Conservation (phyloP, 768 basidiomycete genomes). For the Mycena epipterygia region DNA sequence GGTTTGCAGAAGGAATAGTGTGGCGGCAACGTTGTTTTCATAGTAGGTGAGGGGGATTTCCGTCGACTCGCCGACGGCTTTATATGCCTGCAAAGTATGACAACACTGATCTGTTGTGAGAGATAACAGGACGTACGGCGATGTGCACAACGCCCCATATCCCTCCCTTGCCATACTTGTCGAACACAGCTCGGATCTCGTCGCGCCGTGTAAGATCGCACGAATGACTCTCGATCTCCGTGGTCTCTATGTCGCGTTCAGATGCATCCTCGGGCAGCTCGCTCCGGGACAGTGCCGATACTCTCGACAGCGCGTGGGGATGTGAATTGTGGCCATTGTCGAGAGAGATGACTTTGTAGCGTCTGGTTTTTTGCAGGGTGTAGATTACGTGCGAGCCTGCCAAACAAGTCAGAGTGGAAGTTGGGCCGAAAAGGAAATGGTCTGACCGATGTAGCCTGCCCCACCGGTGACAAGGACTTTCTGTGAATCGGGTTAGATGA, state of each 20-base stretch:
- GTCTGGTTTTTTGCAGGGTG: constrained; percentile 84
- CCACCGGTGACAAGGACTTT: constrained; percentile 32
- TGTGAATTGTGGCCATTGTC: constrained; percentile 97
- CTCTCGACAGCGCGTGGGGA: constrained; percentile 78
- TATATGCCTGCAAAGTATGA: constrained; percentile 78
- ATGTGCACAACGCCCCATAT: constrained; percentile 98
- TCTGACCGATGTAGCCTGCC: constrained; percentile 34
- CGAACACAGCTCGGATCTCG: constrained; percentile 84
- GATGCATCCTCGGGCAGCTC: constrained; percentile 78
- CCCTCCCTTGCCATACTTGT: constrained; percentile 87
- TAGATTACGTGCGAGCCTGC: constrained; percentile 95
- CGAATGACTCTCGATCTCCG: constrained; percentile 75
- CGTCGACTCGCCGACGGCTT: constrained; percentile 97
- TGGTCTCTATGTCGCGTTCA: constrained; percentile 76
- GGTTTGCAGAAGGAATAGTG: constrained; percentile 85
- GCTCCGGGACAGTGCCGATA: constrained; percentile 83
- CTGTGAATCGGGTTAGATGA: constrained; percentile 20
- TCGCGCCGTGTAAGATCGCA: constrained; percentile 84
- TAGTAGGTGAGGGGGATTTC: constrained; percentile 96
- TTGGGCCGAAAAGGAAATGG: constrained; percentile 30
- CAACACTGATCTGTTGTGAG: constrained; percentile 3
- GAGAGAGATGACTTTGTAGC: constrained; percentile 93
- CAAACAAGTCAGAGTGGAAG: constrained; percentile 9
- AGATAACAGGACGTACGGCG: constrained; percentile 71
- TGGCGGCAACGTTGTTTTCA: constrained; percentile 92